These are phyloP conservation scores for Anisodus acutangulus DNA, from an alignment of 257 asterid genomes.

Conservation along the genomic window DNA sequence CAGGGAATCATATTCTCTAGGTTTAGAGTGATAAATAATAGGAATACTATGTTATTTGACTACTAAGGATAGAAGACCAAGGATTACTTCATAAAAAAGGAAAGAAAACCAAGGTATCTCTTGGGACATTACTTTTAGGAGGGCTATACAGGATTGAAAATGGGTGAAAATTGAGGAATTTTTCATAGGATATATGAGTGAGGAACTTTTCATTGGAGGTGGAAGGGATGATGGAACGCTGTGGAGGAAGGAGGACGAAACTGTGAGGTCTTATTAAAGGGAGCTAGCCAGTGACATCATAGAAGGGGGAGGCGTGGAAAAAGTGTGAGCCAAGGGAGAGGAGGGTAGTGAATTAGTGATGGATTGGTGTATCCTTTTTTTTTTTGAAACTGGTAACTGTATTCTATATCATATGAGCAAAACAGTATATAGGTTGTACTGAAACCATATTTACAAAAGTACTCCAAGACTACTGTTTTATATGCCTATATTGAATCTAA, in stretches of 20 bases:
- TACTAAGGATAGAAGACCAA: not conserved
- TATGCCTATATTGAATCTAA: too few relatives aligned
- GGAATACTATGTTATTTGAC: not conserved
- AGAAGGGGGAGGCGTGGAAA: not conserved
- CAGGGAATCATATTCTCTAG: not conserved
- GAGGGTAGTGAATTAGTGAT: not conserved
- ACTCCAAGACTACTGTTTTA: too few relatives aligned
- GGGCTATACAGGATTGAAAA: not conserved
- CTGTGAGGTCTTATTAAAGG: constrained; percentile 15
- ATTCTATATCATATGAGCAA: too few relatives aligned
- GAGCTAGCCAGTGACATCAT: not conserved
- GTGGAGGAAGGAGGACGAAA: not conserved
- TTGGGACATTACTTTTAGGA: not conserved
- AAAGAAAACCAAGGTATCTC: not conserved
- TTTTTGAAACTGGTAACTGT: too few relatives aligned
- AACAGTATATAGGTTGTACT: too few relatives aligned
- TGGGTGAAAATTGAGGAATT: not conserved
- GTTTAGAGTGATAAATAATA: not conserved
- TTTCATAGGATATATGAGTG: not conserved
- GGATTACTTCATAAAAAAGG: not conserved
- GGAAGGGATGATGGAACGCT: not conserved
- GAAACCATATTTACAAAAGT: too few relatives aligned
- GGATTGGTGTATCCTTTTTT: not conserved
- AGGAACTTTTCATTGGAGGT: not conserved
- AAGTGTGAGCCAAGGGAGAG: not conserved